Conservation (phyloP, 495 filamentous ascomycete genomes). For the Trichocladium uniseriatum region DNA sequence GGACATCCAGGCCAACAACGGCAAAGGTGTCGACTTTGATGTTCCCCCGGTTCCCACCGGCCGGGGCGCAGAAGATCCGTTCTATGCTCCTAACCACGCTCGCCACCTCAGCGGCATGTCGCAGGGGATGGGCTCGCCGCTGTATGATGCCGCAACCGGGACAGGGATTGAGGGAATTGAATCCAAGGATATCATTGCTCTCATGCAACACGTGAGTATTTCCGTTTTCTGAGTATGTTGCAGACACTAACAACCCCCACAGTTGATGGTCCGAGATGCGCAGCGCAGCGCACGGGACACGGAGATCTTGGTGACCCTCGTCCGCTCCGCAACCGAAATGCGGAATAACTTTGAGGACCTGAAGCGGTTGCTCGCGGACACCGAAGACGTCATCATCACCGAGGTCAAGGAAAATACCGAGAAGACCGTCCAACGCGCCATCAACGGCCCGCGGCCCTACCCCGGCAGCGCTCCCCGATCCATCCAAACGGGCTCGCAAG, state of each 20-base stretch:
- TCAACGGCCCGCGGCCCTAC: constrained; percentile 81
- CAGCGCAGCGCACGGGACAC: constrained; percentile 95
- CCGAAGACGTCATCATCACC: constrained; percentile 74
- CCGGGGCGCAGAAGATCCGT: constrained; percentile 46
- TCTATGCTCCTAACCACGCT: constrained; percentile 50
- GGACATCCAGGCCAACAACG: constrained; percentile 38
- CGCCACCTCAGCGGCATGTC: constrained; percentile 82
- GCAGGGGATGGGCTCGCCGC: constrained; percentile 75
- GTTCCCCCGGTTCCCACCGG: constrained; percentile 42
- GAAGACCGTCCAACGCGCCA: constrained; percentile 64
- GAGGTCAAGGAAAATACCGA: constrained; percentile 81
- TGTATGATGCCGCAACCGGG: constrained; percentile 88
- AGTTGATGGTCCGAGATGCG: constrained; percentile 93
- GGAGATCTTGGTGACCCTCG: constrained; percentile 89
- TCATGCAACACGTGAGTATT: constrained; percentile 85
- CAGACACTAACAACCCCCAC: constrained; percentile 28
- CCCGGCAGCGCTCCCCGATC: constrained; percentile 54
- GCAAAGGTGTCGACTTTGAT: constrained; percentile 50
- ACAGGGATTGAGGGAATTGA: constrained; percentile 86
- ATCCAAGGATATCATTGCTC: constrained; percentile 90
- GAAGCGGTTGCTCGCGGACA: constrained; percentile 81
- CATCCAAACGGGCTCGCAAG: constrained; percentile 45
- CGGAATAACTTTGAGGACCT: constrained; percentile 94
- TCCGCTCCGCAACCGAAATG: constrained; percentile 93
- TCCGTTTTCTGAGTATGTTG: neutral